Evolutionary conservation across 441 rosid species (phyloP), one percentile per base, ranked within the genome.

Genomic region (Melianthus villosus): DNA sequence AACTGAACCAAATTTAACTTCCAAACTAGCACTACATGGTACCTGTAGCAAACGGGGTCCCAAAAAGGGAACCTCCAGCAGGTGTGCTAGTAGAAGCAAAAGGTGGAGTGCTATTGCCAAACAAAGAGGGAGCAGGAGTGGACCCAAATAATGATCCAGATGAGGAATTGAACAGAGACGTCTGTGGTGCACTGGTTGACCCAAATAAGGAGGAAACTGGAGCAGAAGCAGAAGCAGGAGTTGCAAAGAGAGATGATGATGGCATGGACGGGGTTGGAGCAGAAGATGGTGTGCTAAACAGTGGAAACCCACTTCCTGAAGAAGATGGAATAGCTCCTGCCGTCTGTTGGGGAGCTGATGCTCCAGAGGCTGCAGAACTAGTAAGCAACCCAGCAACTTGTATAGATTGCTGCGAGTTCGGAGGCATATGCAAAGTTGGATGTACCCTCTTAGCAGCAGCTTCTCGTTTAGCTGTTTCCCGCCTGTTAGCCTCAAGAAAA

Each of bases 361-460:
- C 61, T 44, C 52, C 67, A n/a, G 78, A 66, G 48, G 61, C 43
- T 15, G 80, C 69, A 41, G 85, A 67, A 69, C 59, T 59, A 3
- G 86, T 45, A 50, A 73, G 53, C 42, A 75, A 57, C 28, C 93
- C 84, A 29, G 80, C 64, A 61, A 63, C 81, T 42, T 77, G 94
- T 1, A 74, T 71, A 44, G 96, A 75, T 40, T 80, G 60, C 54
- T 72, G 98, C 40, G 79, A 55, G 60, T 34, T 67, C 35, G 79
- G 51, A 61, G 87, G 93, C 60, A 91, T 69, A 69, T 91, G 85
- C 57, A 82, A 64, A 54, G 93, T 85, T 56, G 99, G 99, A 59
- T 91, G 96, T 26, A 76, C 93, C 49, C 93, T 68, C 77, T 73
- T 91, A 29, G 96, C 84, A 62, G 96, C 94, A 34, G 94, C 96